Base-by-base conservation (phyloP, 192 early-diverging fungal genomes). In the Endogone sp. region DNA sequence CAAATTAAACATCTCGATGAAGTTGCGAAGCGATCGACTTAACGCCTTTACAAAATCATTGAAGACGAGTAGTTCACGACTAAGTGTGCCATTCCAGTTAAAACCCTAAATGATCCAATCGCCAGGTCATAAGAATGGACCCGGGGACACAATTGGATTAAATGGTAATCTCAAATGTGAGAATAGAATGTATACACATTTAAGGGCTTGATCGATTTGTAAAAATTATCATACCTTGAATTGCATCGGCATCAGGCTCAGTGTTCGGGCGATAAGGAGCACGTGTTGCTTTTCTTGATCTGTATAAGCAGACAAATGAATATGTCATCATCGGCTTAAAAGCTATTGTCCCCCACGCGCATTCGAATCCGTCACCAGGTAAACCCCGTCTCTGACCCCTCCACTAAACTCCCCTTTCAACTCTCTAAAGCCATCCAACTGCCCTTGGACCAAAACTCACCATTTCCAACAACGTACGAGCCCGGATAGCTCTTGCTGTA, bases 11-110 rank as follows among this genome's bases (percentile, higher is more conserved):
- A 87, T 83, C 67, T 90, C 88, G 57, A 79, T 73, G 56, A 90
- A 31, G 56, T 87, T 88, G 56, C 88, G 80, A 26, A 85, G 79
- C 24, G 81, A 80, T n/a, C 86, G 82, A 31, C 79, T 86, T 26
- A 89, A 60, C 0, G 82, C 74, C 64, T 87, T 86, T n/a, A 79
- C 85, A 60, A 90, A 82, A 72, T 90, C 91, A 76, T 84, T 86
- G 77, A 92, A 92, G 16, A 83, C 87, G 29, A 94, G 77, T 44
- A 92, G 67, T 62, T 94, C 91, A 29, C 90, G 83, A 76, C 77
- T 89, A 61, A 88, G 78, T 4, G 85, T 83, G 11, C 82, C 92
- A 66, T 79, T 70, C 84, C 84, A 87, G 26, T 73, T 60, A 29
- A 70, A 68, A 29, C 79, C 82, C 82, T 86, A 71, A 28, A 44